Evolutionary conservation across 108 stramenopile genomes (phyloP).

Genomic region (Stephanodiscus triporus): DNA sequence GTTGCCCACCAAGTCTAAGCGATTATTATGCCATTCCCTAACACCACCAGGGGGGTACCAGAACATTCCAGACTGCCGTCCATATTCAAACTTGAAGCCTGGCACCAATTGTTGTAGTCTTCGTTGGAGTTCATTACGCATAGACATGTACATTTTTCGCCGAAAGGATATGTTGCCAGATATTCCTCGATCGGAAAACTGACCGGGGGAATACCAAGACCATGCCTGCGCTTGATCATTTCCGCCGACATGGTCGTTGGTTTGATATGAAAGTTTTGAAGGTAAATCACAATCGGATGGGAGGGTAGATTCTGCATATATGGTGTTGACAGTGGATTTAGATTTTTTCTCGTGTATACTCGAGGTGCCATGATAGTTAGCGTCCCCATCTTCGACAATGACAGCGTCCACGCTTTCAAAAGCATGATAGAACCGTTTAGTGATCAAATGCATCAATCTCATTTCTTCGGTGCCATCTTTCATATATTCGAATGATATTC

Average conservation of each 20-base stretch:
- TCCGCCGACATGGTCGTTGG: slow-evolving; percentile 1
- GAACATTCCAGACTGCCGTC: slow-evolving; percentile 46
- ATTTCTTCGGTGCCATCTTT: slow-evolving; percentile 34
- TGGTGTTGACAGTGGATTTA: slow-evolving; percentile 29
- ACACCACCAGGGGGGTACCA: slow-evolving; percentile 53
- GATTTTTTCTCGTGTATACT: slow-evolving; percentile 44
- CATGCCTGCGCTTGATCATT: slow-evolving; percentile 32
- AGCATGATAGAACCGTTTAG: slow-evolving; percentile 34
- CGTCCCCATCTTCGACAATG: not conserved
- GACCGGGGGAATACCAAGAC: slow-evolving; percentile 40
- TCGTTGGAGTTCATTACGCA: slow-evolving; percentile 26
- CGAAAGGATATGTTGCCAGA: slow-evolving; percentile 16
- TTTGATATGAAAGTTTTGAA: slow-evolving; percentile 33
- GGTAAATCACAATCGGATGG: slow-evolving; percentile 25
- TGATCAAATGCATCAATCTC: slow-evolving; percentile 38
- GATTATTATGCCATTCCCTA: slow-evolving; percentile 49
- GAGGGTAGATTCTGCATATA: slow-evolving; percentile 20
- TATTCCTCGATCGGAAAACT: slow-evolving; percentile 31
- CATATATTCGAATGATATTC: slow-evolving; percentile 38
- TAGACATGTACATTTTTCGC: slow-evolving; percentile 16
- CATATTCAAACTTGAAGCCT: slow-evolving; percentile 15
- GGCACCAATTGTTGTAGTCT: not conserved
- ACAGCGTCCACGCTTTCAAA: slow-evolving; percentile 10
- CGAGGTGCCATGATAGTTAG: slow-evolving; percentile 2
- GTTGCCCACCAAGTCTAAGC: slow-evolving; percentile 28